phyloP scores from a whole-genome alignment of 805 yeast genomes.

The Yamadazyma paraphyllophila region DNA sequence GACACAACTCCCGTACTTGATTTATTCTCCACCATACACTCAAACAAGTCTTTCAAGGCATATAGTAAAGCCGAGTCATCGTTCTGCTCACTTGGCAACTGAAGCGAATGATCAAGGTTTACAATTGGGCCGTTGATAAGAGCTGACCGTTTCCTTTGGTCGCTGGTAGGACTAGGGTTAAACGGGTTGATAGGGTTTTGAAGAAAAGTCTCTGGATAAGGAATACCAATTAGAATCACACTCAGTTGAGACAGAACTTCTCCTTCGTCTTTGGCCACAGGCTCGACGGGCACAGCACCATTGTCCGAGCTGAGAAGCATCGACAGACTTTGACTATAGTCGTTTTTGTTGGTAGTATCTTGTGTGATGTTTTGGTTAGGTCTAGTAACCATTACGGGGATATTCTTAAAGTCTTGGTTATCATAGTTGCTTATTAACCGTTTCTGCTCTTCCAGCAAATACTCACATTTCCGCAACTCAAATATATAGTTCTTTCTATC shows the following conservation, averaged over 20 bases:
- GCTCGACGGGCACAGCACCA: not conserved
- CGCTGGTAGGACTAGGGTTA: constrained; percentile 49
- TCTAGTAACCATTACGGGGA: constrained; percentile 36
- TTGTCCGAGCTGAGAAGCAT: constrained; percentile 22
- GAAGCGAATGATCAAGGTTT: constrained; percentile 70
- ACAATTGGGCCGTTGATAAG: constrained; percentile 77
- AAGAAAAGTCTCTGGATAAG: constrained; percentile 36
- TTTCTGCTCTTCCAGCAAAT: constrained; percentile 34
- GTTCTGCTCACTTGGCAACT: constrained; percentile 32
- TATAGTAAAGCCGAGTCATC: constrained; percentile 40
- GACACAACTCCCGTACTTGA: constrained; percentile 80
- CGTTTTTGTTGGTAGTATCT: constrained; percentile 14
- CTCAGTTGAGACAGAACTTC: constrained; percentile 27
- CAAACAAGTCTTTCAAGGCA: constrained; percentile 82
- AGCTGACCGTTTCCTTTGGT: constrained; percentile 76
- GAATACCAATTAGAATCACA: constrained; percentile 40
- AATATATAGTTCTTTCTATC: constrained; percentile 12
- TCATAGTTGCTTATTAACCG: constrained; percentile 24
- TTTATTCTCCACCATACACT: constrained; percentile 70
- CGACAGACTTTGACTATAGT: constrained; percentile 35
- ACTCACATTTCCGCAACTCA: constrained; percentile 24
- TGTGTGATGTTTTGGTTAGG: constrained; percentile 20
- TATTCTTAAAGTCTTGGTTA: constrained; percentile 27
- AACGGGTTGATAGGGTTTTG: constrained; percentile 37
- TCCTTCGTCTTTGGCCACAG: constrained; percentile 19